Evolutionary conservation across 768 basidiomycete species (phyloP), one percentile per base, ranked within the genome.

Genomic region (Tephrocybe rancida): DNA sequence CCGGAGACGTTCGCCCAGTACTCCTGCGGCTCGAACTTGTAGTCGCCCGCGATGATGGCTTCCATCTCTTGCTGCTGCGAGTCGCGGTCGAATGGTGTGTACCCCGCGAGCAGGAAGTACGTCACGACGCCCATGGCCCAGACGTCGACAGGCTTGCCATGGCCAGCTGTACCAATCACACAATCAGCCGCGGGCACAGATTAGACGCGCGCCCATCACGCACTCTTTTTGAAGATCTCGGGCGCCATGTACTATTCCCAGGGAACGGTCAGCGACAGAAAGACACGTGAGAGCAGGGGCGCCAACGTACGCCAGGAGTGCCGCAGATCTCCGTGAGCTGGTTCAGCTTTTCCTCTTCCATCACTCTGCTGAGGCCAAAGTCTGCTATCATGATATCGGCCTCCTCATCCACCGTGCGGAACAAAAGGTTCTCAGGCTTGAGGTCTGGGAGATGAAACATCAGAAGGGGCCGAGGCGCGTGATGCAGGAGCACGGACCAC

Each of bases 91-190:
- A 99, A 99, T 1, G 97, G 97, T 5, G 97, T 99, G 75, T 98
- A 95, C 2, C 92, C 89, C 63, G 75, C 73, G 25, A 98, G 86
- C 3, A 98, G 76, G 86, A 97, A 97, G 73, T 98, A 98, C 11
- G 96, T 91, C 70, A 99, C 95, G 44, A 99, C 96, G 34, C 96
- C 96, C 84, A 98, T 95, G 1, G 96, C 95, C 95, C 94, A 95
- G 50, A 96, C 73, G 63, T 96, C 96, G 16, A 97, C 95, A 8
- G 95, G 95, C 72, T 92, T 97, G 37, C 89, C 84, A 63, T 99
- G 96, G 3, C 96, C 96, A 50, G 86, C 89, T 90, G 64, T 26
- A 48, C 39, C 24, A 47, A 16, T 29, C 30, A 37, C 39, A 58
- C 46, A 50, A 46, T 48, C 25, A 35, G 44, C 34, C 37, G 25